Base-by-base conservation (phyloP, 495 filamentous ascomycete genomes). In the Chaetomidium leptoderma region DNA sequence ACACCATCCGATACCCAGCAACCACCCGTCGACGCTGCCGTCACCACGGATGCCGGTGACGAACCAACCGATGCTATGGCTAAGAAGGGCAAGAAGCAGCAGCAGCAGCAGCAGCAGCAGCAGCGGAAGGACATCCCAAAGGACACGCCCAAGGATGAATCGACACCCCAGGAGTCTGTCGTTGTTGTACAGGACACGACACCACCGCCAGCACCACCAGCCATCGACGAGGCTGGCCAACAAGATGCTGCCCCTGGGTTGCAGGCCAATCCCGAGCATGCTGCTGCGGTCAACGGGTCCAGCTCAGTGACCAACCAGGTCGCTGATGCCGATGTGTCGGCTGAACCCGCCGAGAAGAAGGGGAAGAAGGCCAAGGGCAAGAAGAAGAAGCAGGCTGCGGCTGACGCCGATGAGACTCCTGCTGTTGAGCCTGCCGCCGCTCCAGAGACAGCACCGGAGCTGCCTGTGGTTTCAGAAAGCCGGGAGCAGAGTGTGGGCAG, bases 21-120 rank as follows among this genome's bases (percentile, higher is more conserved):
- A 51, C 26, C 56, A 57, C 36, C 53, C 26, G 45, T 58, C 36
- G 53, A 62, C 9, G 23, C 19, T 36, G 21, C 58, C 16, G 43
- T 53, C 19, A 23, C 53, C 47, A 53, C 48, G 36, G 53, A 57
- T 48, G 58, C 24, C 17, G 63, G 59, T 17, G 66, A 40, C 48
- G 59, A 62, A 37, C n/a, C 58, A 36, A 48, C 39, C 32, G 58
- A 54, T 32, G 65, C 64, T 46, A 68, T 65, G 61, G 59, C 33
- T 39, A 69, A 73, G 51, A 68, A 74, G 53, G 59, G 45, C 52
- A 69, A 70, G 62, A 68, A 70, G 46, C 63, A 70, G 62, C n/a
- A n/a, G n/a, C n/a, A n/a, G n/a, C n/a, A n/a, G n/a, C n/a, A n/a
- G n/a, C n/a, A 70, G 62, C 67, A 70, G 46, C 63, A 70, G 62